Evolutionary conservation across 2,329 filamentous ascomycete genomes (phyloP), one percentile per base, ranked within the genome.

Genomic region (Calonectria multiphialidica): DNA sequence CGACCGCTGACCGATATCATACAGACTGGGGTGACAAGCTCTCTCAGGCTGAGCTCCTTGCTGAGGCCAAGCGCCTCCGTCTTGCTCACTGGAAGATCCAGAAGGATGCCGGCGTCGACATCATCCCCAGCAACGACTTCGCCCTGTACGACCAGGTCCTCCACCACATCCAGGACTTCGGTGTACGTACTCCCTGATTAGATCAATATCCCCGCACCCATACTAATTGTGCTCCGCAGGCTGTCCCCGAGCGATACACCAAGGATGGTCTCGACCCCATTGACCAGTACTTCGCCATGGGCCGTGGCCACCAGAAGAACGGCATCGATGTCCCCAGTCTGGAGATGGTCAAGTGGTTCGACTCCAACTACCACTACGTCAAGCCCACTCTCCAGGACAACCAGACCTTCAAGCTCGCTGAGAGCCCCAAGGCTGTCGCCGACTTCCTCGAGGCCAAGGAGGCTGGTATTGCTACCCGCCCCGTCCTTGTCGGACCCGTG

Each of bases 331-430:
- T 98, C 78, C 95, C 96, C 80, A 91, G 90, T 83, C 89, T 98
- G 87, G 97, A 99, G 91, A 99, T 99, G 97, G 97, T 99, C 82
- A 99, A 99, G 91, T 99, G 97, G 97, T 99, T 99, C 85, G 97
- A 99, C 91, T 98, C 95, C 78, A 99, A 99, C 94, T 99, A 99
- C 93, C 97, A 98, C 92, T 99, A 99, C 87, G 97, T 98, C 89
- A 98, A 98, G 93, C 97, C 97, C 77, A 98, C 97, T 75, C 92
- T 99, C 79, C 95, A 98, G 88, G 93, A 98, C 89, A 94, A 94
- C 91, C 97, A 99, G 92, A 93, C 91, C 83, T 99, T 99, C 93
- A 96, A 93, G 88, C 95, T 99, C 75, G 87, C 90, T 75, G 88
- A 91, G 80, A 93, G 93, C 86, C 95, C 97, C 86, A 99, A 99